Evolutionary conservation across 2,329 filamentous ascomycete genomes (phyloP).

Genomic region (Aspergillus intermedius): DNA sequence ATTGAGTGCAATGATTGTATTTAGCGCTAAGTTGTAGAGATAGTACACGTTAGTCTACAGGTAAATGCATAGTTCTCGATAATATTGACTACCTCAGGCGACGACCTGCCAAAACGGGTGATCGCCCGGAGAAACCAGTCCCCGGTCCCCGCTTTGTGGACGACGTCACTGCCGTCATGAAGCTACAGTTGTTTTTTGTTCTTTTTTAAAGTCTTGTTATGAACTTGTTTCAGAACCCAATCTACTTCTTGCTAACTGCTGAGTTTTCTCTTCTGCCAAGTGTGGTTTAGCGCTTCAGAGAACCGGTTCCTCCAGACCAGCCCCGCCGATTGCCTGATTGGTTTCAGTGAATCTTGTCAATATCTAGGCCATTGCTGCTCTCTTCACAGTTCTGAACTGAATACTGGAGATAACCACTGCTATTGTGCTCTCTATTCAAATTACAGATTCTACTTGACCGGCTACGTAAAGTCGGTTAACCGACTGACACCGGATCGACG

Average conservation of each 20-base stretch:
- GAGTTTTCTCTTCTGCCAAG: background rate
- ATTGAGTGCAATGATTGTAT: background rate
- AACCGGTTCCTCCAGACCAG: background rate
- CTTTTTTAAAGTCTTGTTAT: no score
- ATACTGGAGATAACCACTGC: background rate
- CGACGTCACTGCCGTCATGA: no score
- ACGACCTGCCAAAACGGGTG: constrained; percentile 1
- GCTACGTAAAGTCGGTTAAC: background rate
- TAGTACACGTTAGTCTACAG: background rate
- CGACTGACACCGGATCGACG: constrained; percentile 17
- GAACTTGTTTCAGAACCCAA: no score
- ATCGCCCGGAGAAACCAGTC: background rate
- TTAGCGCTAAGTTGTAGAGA: no score
- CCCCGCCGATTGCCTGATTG: background rate
- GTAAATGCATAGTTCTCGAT: background rate
- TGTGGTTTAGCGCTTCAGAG: background rate
- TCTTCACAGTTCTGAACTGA: background rate
- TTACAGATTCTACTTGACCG: background rate
- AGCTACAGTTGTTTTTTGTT: no score
- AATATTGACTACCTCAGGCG: background rate
- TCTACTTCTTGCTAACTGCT: no score
- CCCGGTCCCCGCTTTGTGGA: background rate
- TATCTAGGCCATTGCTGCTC: background rate
- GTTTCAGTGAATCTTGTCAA: background rate
- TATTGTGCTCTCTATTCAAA: background rate